Evolutionary conservation across 257 asterid species (phyloP).

Genomic region (Scutellaria minor): DNA sequence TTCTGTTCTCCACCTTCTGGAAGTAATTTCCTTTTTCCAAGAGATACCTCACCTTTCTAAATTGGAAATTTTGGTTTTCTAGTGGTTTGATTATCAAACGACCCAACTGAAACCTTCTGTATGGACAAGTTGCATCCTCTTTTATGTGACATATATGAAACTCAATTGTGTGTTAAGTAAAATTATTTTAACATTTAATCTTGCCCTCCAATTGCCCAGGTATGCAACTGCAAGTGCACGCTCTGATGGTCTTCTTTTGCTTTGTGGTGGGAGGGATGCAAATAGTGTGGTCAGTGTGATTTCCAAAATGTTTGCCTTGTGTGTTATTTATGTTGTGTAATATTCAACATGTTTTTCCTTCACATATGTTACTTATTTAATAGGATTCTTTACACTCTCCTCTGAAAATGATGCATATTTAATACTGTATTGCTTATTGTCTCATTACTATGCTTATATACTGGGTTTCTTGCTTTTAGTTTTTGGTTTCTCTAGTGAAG

Average conservation of each 20-base stretch:
- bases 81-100: slow-evolving; percentile 27
- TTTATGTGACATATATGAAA: slow-evolving; percentile 12
- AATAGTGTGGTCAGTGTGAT: slow-evolving; percentile 85
- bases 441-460: slow-evolving; percentile 8
- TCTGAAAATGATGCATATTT: slow-evolving; percentile 12
- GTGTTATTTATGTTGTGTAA: slow-evolving; percentile 1
- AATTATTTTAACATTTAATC: slow-evolving; percentile 32
- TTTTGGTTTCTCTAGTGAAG: slow-evolving; percentile 14
- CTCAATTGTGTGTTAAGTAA: slow-evolving; percentile 23
- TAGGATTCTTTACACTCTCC: background rate
- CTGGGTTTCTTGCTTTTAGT: slow-evolving; percentile 4
- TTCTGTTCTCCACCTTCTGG: slow-evolving; percentile 6
- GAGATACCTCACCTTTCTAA: background rate
- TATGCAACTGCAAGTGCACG: slow-evolving; percentile 99
- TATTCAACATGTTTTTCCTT: slow-evolving; percentile 17
- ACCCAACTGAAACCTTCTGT: slow-evolving; percentile 15
- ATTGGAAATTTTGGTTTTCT: slow-evolving; percentile 21
- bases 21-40: background rate
- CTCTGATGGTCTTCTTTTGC: slow-evolving; percentile 98
- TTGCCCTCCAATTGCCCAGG: slow-evolving; percentile 53
- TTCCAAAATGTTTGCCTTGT: slow-evolving; percentile 17
- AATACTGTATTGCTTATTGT: slow-evolving; percentile 15
- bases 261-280: slow-evolving; percentile 99
- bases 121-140: slow-evolving; percentile 16
- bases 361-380: background rate